Conservation (phyloP, 1,284 basidiomycete species). For the Cryptococcus neoformans region DNA sequence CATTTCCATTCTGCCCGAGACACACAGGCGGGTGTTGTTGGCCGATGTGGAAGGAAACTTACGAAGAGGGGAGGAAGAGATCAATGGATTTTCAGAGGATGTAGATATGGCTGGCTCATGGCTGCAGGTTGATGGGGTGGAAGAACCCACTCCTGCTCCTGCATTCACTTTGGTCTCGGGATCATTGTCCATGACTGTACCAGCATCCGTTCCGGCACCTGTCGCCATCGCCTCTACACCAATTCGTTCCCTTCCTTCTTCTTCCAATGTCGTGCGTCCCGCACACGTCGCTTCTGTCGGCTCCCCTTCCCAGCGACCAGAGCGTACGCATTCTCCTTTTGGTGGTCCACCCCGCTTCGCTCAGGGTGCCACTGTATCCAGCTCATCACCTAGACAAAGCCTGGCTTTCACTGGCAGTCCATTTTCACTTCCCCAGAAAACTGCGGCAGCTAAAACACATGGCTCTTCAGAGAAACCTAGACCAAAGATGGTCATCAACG, state of each 20-base stretch:
- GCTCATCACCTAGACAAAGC: conserved; percentile 12
- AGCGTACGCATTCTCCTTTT: conserved; percentile 27
- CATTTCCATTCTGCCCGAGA: conserved; percentile 58
- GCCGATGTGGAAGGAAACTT: conserved; percentile 21
- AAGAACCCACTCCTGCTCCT: conserved; percentile 1
- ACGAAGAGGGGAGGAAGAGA: conserved; percentile 3
- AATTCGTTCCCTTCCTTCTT: conserved; percentile 10
- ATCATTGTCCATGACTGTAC: neutral
- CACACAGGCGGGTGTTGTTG: conserved; percentile 53
- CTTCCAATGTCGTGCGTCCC: conserved; percentile 6
- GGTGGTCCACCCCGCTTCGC: conserved; percentile 44
- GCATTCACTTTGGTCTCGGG: neutral
- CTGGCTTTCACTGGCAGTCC: conserved; percentile 29
- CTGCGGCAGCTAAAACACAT: conserved; percentile 5
- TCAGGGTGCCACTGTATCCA: conserved; percentile 1
- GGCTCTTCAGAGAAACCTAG: conserved; percentile 2
- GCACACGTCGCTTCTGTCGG: conserved; percentile 8
- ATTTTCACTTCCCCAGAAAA: conserved; percentile 21
- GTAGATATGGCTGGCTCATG: conserved; percentile 21
- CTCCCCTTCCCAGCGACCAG: conserved; percentile 4
- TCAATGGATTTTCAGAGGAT: conserved; percentile 19
- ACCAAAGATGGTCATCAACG: conserved; percentile 28
- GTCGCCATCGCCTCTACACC: conserved; percentile 13
- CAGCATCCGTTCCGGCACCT: conserved; percentile 5
- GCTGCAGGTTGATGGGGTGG: conserved; percentile 4